Conservation (phyloP, 768 basidiomycete genomes). For the Leucocoprinus leucothites region DNA sequence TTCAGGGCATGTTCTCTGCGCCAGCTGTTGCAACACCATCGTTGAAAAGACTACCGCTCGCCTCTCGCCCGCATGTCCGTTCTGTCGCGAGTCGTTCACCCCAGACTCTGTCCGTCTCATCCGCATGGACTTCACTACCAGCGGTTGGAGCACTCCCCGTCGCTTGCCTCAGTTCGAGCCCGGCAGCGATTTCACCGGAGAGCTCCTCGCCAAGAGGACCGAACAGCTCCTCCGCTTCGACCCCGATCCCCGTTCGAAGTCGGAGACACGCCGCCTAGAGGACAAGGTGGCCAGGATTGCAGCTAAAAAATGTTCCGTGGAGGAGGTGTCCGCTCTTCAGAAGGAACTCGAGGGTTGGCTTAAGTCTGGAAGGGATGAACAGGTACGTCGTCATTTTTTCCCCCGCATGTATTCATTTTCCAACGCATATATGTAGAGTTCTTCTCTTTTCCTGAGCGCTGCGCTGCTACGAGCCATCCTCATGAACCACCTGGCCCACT, state of each 20-base stretch:
- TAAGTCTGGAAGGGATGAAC: constrained; percentile 59
- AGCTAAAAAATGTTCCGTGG: constrained; percentile 83
- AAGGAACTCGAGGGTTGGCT: constrained; percentile 80
- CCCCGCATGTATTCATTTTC: constrained; percentile 15
- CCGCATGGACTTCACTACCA: constrained; percentile 72
- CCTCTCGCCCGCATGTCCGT: constrained; percentile 74
- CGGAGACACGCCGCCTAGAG: constrained; percentile 67
- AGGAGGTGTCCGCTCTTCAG: constrained; percentile 76
- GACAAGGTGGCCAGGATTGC: constrained; percentile 77
- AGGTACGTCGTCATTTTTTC: constrained; percentile 45
- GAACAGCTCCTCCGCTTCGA: constrained; percentile 47
- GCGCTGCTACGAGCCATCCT: constrained; percentile 80
- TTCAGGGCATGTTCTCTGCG: constrained; percentile 78
- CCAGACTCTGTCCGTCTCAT: constrained; percentile 68
- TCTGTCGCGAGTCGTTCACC: constrained; percentile 77
- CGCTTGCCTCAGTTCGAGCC: constrained; percentile 50
- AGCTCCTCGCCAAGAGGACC: constrained; percentile 43
- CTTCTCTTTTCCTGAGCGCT: constrained; percentile 72
- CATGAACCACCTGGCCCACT: constrained; percentile 78
- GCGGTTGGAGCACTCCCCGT: constrained; percentile 68
- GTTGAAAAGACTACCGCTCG: constrained; percentile 76
- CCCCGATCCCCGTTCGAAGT: constrained; percentile 38
- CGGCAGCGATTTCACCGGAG: constrained; percentile 37
- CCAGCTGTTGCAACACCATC: constrained; percentile 73
- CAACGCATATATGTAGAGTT: constrained; percentile 37